Conservation (phyloP, 345 rosid species). For the Pistacia integerrima region DNA sequence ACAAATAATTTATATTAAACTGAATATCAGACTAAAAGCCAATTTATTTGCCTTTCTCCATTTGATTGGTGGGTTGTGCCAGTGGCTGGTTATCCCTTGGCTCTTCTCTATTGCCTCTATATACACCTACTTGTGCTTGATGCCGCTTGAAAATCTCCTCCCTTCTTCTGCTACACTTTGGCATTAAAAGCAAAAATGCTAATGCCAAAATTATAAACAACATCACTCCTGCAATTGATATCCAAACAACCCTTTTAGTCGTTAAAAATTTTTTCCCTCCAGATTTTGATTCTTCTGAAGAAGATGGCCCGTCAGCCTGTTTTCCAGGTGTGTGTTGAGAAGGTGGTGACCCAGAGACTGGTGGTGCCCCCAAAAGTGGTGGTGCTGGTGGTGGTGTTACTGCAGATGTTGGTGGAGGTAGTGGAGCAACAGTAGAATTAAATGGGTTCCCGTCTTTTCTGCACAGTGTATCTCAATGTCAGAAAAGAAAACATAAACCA, state of each 20-base stretch:
- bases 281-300: constrained; percentile 48
- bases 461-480: constrained; percentile 33
- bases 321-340: constrained; percentile 46
- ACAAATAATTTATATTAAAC: constrained; percentile 6
- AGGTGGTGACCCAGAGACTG: constrained; percentile 38
- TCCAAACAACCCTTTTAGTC: constrained; percentile 65
- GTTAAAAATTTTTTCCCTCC: constrained; percentile 42
- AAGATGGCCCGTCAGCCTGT: constrained; percentile 65
- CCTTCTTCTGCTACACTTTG: constrained; percentile 54
- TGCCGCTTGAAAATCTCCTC: constrained; percentile 58
- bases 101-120: constrained; percentile 66
- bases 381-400: constrained; percentile 41
- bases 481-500: constrained; percentile 9
- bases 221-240: constrained; percentile 70
- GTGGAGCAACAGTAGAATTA: constrained; percentile 56
- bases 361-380: constrained; percentile 23
- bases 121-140: constrained; percentile 70
- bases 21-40: constrained; percentile 1
- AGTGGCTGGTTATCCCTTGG: constrained; percentile 44
- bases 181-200: constrained; percentile 55
- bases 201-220: constrained; percentile 56
- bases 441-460: constrained; percentile 86
- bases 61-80: constrained; percentile 45
- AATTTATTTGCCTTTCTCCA: constrained; percentile 60
- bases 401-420: constrained; percentile 55